phyloP scores from a whole-genome alignment of 1,139 yeast genomes.

The Hansenula anomala region DNA sequence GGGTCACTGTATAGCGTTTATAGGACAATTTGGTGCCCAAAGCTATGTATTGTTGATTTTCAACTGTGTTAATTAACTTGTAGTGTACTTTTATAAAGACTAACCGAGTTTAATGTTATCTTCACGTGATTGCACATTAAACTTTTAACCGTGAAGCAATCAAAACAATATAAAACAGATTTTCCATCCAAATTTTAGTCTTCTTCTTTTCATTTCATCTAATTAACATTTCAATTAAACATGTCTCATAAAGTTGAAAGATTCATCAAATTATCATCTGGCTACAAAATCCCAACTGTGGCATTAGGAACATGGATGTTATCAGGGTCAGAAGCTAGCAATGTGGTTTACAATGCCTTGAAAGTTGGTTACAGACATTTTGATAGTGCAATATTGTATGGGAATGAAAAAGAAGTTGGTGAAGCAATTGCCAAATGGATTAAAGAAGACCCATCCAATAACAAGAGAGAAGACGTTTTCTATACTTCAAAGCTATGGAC shows the following conservation, averaged over 20 bases:
- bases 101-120: no score
- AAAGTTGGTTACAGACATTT: constrained; percentile 66
- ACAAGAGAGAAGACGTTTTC: constrained; percentile 55
- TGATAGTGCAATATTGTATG: constrained; percentile 57
- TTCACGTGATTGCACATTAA: no score
- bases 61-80: no score
- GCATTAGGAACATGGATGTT: constrained; percentile 57
- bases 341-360: constrained; percentile 47
- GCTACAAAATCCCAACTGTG: constrained; percentile 45
- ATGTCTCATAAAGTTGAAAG: constrained; percentile 8
- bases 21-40: no score
- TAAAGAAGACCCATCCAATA: constrained; percentile 37
- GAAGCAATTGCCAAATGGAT: constrained; percentile 49
- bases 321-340: constrained; percentile 34
- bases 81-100: no score
- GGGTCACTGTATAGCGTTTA: no score
- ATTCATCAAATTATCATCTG: constrained; percentile 31
- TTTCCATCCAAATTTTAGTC: no score
- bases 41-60: no score
- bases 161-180: no score
- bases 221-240: no score
- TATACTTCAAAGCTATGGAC: constrained; percentile 70
- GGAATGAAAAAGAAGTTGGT: constrained; percentile 52
- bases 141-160: neutral
- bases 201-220: no score